Conservation (phyloP, 352 stramenopile species). For the Phytophthora boehmeriae region DNA sequence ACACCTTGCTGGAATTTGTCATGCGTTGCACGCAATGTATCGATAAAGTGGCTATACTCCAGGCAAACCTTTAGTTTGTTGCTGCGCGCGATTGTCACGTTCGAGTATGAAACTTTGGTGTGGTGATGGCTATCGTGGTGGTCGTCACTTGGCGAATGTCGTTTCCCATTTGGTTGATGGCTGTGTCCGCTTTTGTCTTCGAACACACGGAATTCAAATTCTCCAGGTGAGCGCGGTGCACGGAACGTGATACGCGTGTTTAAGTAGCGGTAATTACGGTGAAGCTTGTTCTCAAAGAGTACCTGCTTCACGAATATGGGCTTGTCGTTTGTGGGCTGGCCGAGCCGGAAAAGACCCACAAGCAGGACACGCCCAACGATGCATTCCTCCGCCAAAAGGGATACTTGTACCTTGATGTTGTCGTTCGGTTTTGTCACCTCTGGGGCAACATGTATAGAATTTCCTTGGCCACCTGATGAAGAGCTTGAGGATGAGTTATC, state of each 20-base stretch:
- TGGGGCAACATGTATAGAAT: slow-evolving; percentile 51
- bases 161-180: slow-evolving; percentile 35
- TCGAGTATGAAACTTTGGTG: slow-evolving; percentile 54
- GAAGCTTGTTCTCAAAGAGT: slow-evolving; percentile 78
- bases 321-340: slow-evolving; percentile 78
- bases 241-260: slow-evolving; percentile 86
- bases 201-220: slow-evolving; percentile 87
- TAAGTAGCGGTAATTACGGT: slow-evolving; percentile 63
- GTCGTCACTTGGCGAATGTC: slow-evolving; percentile 29
- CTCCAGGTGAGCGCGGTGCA: slow-evolving; percentile 72
- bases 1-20: slow-evolving; percentile 71
- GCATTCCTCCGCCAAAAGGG: slow-evolving; percentile 64
- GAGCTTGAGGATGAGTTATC: slow-evolving; percentile 32
- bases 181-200: slow-evolving; percentile 61
- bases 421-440: slow-evolving; percentile 77
- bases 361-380: slow-evolving; percentile 62
- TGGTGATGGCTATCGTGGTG: slow-evolving; percentile 36
- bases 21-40: slow-evolving; percentile 62
- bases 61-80: slow-evolving; percentile 78
- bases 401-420: slow-evolving; percentile 81
- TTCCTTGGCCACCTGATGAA: slow-evolving; percentile 27
- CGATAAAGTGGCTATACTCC: slow-evolving; percentile 83
- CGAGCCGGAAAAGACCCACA: slow-evolving; percentile 77
- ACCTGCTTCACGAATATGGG: slow-evolving; percentile 88
- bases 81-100: slow-evolving; percentile 68